These are phyloP conservation scores for Juncus effusus DNA, from an alignment of 176 grass and related monocot species.

Conservation along the genomic window DNA sequence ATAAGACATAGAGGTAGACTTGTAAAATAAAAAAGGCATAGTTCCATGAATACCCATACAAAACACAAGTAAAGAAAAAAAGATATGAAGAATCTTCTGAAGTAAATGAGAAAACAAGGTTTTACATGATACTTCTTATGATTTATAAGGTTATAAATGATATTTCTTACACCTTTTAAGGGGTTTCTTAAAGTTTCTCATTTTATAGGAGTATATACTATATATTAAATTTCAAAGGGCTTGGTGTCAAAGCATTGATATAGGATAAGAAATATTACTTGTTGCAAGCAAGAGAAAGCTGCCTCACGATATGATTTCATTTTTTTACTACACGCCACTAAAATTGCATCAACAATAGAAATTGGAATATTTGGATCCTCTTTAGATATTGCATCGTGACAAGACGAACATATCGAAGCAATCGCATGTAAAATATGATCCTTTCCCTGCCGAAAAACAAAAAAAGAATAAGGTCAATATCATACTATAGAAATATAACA, in stretches of 20 bases:
- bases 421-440: conserved; percentile 79
- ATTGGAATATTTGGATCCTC: conserved; percentile 53
- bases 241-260: conserved; percentile 25
- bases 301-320: conserved; percentile 75
- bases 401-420: conserved; percentile 72
- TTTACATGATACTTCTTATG: conserved; percentile 6
- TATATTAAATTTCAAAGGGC: too few relatives aligned
- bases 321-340: conserved; percentile 71
- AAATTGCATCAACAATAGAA: conserved; percentile 58
- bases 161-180: too few relatives aligned
- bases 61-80: too few relatives aligned
- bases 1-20: neutral
- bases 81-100: too few relatives aligned
- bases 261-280: conserved; percentile 59
- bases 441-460: conserved; percentile 60
- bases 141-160: too few relatives aligned
- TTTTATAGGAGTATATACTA: too few relatives aligned
- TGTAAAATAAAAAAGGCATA: too few relatives aligned
- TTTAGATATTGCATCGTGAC: conserved; percentile 61
- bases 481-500: neutral
- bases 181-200: too few relatives aligned
- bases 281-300: conserved; percentile 79
- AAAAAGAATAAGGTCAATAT: neutral
- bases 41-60: too few relatives aligned
- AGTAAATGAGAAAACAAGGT: neutral